A percentile compares a stretch with the other conserved stretches of the same genome.
Evolutionary conservation across 768 basidiomycete species (phyloP).

Genomic region (Podaxis rugospora): DNA sequence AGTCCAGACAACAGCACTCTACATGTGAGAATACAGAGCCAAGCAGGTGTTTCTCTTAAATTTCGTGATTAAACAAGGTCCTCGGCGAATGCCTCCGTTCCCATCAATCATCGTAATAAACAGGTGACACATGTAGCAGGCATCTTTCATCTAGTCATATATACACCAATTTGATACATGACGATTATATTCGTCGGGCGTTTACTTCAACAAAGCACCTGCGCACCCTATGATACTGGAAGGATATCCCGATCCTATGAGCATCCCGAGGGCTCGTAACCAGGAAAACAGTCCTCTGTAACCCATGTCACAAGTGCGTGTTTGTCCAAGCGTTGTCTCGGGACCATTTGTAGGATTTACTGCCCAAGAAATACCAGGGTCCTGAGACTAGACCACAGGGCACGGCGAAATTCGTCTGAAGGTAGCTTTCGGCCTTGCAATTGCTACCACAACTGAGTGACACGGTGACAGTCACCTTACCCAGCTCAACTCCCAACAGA

Average conservation of each 20-base stretch:
- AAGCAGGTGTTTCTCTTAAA: not conserved
- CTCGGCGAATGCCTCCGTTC: not conserved
- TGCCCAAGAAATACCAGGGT: not conserved
- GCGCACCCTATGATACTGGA: not conserved
- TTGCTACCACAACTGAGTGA: not conserved
- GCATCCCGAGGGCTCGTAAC: not conserved
- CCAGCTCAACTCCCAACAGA: not conserved
- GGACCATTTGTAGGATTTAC: not conserved
- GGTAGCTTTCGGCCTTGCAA: not conserved
- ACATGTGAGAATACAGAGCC: not conserved
- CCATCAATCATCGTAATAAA: constrained; percentile 4
- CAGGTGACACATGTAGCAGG: not conserved
- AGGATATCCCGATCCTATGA: not conserved
- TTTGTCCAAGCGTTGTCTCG: no score
- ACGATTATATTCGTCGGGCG: not conserved
- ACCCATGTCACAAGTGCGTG: not conserved
- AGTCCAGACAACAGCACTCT: not conserved
- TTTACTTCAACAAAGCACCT: not conserved
- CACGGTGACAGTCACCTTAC: constrained; percentile 9
- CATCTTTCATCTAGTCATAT: not conserved
- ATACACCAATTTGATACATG: not conserved
- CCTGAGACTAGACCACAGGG: not conserved
- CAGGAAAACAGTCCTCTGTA: not conserved
- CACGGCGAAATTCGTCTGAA: not conserved
- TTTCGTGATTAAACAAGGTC: not conserved